phyloP scores from a whole-genome alignment of 805 yeast genomes.

The Metschnikowia continentalis region DNA sequence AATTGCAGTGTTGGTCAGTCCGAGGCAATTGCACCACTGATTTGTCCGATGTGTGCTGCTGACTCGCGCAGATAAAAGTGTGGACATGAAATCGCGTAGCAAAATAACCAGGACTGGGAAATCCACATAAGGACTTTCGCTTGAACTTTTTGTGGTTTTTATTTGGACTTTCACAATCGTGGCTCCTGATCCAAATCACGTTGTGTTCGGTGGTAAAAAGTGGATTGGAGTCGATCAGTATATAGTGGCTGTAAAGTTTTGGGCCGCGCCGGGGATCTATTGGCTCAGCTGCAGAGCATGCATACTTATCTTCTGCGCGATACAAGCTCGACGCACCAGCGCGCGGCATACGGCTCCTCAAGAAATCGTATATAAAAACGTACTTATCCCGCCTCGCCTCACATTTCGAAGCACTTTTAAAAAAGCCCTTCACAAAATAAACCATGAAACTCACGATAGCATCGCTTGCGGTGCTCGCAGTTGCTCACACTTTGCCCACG shows the following conservation, averaged over 20 bases:
- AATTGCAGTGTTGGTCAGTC: too few relatives aligned
- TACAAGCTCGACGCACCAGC: not conserved
- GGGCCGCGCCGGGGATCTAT: too few relatives aligned
- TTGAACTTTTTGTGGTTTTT: too few relatives aligned
- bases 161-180: too few relatives aligned
- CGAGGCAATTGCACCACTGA: not conserved
- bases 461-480: conserved; percentile 19
- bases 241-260: too few relatives aligned
- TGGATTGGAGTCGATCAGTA: too few relatives aligned
- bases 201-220: too few relatives aligned
- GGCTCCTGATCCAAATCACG: too few relatives aligned
- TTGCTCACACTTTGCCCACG: conserved; percentile 22
- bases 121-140: too few relatives aligned
- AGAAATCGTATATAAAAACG: conserved; percentile 1
- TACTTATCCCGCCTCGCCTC: not conserved
- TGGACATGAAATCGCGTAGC: too few relatives aligned
- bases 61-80: too few relatives aligned
- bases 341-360: not conserved
- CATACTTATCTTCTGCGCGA: conserved; percentile 4
- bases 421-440: not conserved
- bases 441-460: conserved; percentile 18
- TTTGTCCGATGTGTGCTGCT: not conserved
- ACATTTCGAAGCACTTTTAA: not conserved
- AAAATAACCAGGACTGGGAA: too few relatives aligned
- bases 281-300: not conserved